phyloP scores from a whole-genome alignment of 1,284 basidiomycete species.

The Volvariella surrecta region DNA sequence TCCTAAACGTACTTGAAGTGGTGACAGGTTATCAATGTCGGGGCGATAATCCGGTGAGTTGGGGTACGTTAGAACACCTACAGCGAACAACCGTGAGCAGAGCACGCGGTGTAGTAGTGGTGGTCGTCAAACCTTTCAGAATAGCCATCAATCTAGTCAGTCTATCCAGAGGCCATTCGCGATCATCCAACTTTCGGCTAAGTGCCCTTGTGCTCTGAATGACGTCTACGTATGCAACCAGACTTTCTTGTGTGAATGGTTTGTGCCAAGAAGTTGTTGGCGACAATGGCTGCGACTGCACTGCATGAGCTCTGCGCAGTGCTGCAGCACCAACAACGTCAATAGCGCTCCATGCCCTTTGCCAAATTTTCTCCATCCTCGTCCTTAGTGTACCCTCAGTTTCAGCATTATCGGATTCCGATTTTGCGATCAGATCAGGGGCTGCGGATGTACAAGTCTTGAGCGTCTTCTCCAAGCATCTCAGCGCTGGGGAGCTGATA shows the following conservation, averaged over 20 bases:
- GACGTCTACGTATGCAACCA: conserved; percentile 74
- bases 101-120: not conserved
- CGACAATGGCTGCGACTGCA: conserved; percentile 4
- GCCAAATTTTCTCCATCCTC: conserved; percentile 36
- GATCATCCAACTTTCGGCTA: conserved; percentile 35
- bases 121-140: conserved; percentile 52
- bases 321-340: conserved; percentile 57
- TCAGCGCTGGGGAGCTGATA: conserved; percentile 73
- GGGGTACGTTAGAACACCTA: conserved; percentile 75
- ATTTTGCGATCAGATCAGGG: conserved; percentile 17
- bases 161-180: conserved; percentile 59
- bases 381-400: conserved; percentile 10
- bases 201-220: conserved; percentile 51
- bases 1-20: conserved; percentile 57
- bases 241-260: conserved; percentile 81
- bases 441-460: conserved; percentile 29
- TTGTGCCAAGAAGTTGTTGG: conserved; percentile 15
- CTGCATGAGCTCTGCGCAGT: conserved; percentile 17
- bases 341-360: conserved; percentile 66
- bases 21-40: conserved; percentile 79
- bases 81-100: conserved; percentile 1
- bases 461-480: conserved; percentile 75
- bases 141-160: conserved; percentile 67
- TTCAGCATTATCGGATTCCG: conserved; percentile 27
- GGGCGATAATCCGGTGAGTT: conserved; percentile 80